phyloP scores from a whole-genome alignment of 2,329 filamentous ascomycete species.

The Xylaria sp. region DNA sequence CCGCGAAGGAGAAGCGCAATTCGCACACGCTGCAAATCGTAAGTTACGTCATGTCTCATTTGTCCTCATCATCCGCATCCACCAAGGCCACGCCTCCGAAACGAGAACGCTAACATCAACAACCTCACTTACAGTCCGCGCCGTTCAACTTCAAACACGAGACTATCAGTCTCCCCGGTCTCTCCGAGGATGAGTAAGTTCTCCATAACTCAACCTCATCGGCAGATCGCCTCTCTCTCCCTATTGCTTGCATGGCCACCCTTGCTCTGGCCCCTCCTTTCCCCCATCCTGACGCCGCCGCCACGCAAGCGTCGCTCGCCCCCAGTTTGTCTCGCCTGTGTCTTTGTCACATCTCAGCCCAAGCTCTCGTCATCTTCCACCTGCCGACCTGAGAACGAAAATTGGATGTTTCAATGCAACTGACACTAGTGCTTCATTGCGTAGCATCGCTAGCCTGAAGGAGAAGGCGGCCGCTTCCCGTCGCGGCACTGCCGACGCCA shows the following conservation, averaged over 20 bases:
- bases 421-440: neutral
- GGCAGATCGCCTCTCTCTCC: neutral
- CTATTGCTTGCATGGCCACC: neutral
- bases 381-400: neutral
- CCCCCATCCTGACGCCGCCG: neutral
- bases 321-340: slow-evolving; percentile 10
- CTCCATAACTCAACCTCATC: neutral
- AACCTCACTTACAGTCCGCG: slow-evolving; percentile 51
- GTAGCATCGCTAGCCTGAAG: slow-evolving; percentile 55
- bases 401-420: neutral
- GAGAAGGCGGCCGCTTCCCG: slow-evolving; percentile 58
- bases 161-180: slow-evolving; percentile 57
- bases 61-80: neutral
- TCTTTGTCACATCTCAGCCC: slow-evolving; percentile 11
- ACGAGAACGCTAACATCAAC: slow-evolving; percentile 10
- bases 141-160: slow-evolving; percentile 65
- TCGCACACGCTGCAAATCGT: slow-evolving; percentile 36
- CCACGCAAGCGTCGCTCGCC: slow-evolving; percentile 4
- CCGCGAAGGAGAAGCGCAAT: slow-evolving; percentile 30
- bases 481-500: slow-evolving; percentile 50
- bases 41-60: slow-evolving; percentile 16
- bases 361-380: neutral
- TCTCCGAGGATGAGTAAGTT: slow-evolving; percentile 65
- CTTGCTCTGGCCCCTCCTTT: neutral
- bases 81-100: neutral